Conservation (phyloP, 306 rosid genomes). For the Phaseolus lunatus region DNA sequence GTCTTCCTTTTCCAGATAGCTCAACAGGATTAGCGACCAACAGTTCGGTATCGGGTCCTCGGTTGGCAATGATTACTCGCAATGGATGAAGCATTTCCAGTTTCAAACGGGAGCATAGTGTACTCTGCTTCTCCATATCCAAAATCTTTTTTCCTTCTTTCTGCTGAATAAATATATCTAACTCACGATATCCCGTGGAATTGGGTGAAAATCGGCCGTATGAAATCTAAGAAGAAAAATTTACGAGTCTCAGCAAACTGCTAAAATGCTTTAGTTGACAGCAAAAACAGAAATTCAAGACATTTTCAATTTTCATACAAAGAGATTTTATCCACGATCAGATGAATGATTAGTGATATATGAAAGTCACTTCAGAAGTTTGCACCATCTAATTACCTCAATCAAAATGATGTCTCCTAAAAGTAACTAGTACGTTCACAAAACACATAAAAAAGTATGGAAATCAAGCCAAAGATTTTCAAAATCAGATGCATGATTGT, state of each 20-base stretch:
- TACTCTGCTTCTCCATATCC: slow-evolving; percentile 64
- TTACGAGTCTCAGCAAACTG: slow-evolving; percentile 30
- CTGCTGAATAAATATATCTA: slow-evolving; percentile 77
- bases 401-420: slow-evolving; percentile 2
- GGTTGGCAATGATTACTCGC: slow-evolving; percentile 67
- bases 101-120: slow-evolving; percentile 66
- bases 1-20: slow-evolving; percentile 84
- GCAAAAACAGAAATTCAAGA: not conserved
- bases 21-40: slow-evolving; percentile 87
- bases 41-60: slow-evolving; percentile 84
- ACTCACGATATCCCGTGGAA: slow-evolving; percentile 60
- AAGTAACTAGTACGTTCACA: not conserved
- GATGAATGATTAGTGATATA: not conserved
- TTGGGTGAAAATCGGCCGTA: slow-evolving; percentile 68
- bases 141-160: slow-evolving; percentile 71
- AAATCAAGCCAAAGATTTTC: not conserved
- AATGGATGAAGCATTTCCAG: slow-evolving; percentile 82
- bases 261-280: not conserved
- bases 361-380: slow-evolving; percentile 19
- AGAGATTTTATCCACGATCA: not conserved
- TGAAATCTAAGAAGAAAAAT: slow-evolving; percentile 56
- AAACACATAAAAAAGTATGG: slow-evolving; percentile 1
- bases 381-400: slow-evolving; percentile 6
- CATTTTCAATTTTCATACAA: slow-evolving; percentile 16
- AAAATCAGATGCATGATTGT: slow-evolving; percentile 1